Conservation (phyloP, 2,329 filamentous ascomycete species). For the Setomelanomma holmii region DNA sequence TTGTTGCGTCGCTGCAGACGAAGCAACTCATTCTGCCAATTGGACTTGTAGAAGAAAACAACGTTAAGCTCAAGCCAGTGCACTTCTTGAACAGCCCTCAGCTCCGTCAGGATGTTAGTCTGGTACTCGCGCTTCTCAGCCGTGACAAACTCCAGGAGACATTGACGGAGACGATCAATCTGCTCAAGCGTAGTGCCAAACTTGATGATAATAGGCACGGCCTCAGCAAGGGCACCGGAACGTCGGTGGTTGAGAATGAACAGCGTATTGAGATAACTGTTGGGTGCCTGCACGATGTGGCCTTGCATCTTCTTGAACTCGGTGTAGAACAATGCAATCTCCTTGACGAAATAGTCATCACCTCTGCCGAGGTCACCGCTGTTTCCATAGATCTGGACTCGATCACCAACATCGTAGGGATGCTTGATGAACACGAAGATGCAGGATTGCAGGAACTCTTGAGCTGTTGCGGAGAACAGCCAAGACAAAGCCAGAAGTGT, state of each 20-base stretch:
- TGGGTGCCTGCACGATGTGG: constrained; percentile 93
- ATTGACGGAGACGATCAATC: constrained; percentile 80
- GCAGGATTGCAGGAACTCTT: constrained; percentile 92
- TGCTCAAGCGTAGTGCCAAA: constrained; percentile 85
- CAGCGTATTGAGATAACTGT: constrained; percentile 88
- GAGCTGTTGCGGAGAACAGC: constrained; percentile 90
- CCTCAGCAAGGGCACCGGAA: constrained; percentile 86
- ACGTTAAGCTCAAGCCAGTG: constrained; percentile 89
- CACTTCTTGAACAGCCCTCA: constrained; percentile 79
- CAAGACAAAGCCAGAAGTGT: constrained; percentile 88
- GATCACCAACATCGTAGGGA: constrained; percentile 94
- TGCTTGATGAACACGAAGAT: constrained; percentile 98
- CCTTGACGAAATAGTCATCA: constrained; percentile 95
- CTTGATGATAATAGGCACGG: constrained; percentile 81
- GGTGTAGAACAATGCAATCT: constrained; percentile 90
- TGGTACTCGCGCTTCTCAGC: constrained; percentile 91
- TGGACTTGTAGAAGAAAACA: constrained; percentile 97
- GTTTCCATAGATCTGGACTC: constrained; percentile 90
- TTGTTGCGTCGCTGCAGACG: constrained; percentile 91
- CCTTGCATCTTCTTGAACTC: constrained; percentile 99
- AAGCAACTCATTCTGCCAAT: constrained; percentile 92
- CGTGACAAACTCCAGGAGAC: constrained; percentile 82
- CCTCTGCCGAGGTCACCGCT: constrained; percentile 79
- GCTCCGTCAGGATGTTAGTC: constrained; percentile 82
- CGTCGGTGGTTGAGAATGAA: constrained; percentile 96